These are phyloP conservation scores for Rutstroemia sp. DNA, from an alignment of 2,329 filamentous ascomycete genomes.

Conservation along the genomic window DNA sequence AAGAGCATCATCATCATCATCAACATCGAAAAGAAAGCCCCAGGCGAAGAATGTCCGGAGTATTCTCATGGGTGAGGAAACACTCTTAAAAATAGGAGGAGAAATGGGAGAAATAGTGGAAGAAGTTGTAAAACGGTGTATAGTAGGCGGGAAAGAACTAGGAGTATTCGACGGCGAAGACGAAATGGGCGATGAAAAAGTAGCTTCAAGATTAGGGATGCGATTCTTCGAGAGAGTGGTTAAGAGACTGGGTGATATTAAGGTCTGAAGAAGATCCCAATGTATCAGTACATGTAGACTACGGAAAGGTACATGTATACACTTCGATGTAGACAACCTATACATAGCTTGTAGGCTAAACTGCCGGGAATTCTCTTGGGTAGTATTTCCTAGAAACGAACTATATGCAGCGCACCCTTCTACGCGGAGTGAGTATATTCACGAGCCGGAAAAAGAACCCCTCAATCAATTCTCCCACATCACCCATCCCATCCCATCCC, in stretches of 20 bases:
- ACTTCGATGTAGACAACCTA: too few species aligned
- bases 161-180: slow-evolving; percentile 33
- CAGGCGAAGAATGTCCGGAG: slow-evolving; percentile 32
- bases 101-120: slow-evolving; percentile 36
- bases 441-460: too few species aligned
- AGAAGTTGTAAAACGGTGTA: slow-evolving; percentile 32
- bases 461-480: too few species aligned
- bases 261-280: slow-evolving; percentile 14
- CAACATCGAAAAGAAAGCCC: slow-evolving; percentile 8
- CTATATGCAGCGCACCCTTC: too few species aligned
- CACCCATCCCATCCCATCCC: too few species aligned
- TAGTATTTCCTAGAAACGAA: too few species aligned
- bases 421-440: too few species aligned
- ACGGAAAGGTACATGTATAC: background rate
- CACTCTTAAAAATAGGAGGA: slow-evolving; percentile 31
- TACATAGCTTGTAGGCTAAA: too few species aligned
- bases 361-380: too few species aligned
- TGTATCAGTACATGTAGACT: background rate
- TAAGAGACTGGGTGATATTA: slow-evolving; percentile 32
- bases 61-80: slow-evolving; percentile 30
- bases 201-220: slow-evolving; percentile 35
- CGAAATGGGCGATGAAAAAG: slow-evolving; percentile 33
- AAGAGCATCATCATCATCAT: background rate
- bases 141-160: slow-evolving; percentile 31
- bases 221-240: slow-evolving; percentile 39